Percentiles rank a stretch among this genome's conserved stretches.
Conservation (phyloP, 495 filamentous ascomycete species). For the Aspergillus taichungensis region DNA sequence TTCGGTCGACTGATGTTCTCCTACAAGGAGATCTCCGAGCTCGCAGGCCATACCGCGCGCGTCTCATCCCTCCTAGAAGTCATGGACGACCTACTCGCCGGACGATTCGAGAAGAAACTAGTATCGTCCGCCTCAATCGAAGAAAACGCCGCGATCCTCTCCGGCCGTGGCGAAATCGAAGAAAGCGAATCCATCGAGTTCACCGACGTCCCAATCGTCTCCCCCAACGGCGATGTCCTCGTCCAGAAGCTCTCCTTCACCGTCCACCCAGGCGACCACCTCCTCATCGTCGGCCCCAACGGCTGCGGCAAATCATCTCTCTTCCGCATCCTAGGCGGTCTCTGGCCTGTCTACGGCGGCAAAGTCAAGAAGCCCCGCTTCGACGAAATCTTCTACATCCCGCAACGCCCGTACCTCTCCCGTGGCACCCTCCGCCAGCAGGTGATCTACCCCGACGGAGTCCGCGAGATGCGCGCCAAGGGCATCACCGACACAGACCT, state of each 20-base stretch:
- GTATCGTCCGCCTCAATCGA: constrained; percentile 77
- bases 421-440: constrained; percentile 86
- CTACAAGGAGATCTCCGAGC: constrained; percentile 93
- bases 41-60: constrained; percentile 88
- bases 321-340: constrained; percentile 89
- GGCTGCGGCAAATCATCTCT: constrained; percentile 94
- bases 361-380: constrained; percentile 82
- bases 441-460: constrained; percentile 89
- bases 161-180: constrained; percentile 64
- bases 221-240: constrained; percentile 89
- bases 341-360: constrained; percentile 99
- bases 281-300: constrained; percentile 93
- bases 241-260: constrained; percentile 77
- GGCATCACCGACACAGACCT: constrained; percentile 79
- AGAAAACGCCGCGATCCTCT: constrained; percentile 69
- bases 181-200: constrained; percentile 83
- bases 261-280: constrained; percentile 76
- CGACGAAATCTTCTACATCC: constrained; percentile 94
- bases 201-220: constrained; percentile 89
- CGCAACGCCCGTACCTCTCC: constrained; percentile 88
- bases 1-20: constrained; percentile 97
- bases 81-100: constrained; percentile 84
- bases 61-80: constrained; percentile 84
- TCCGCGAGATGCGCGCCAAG: constrained; percentile 77
- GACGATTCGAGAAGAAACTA: constrained; percentile 90